Base-by-base conservation (phyloP, 495 filamentous ascomycete species). In the Penicillium pulvis region DNA sequence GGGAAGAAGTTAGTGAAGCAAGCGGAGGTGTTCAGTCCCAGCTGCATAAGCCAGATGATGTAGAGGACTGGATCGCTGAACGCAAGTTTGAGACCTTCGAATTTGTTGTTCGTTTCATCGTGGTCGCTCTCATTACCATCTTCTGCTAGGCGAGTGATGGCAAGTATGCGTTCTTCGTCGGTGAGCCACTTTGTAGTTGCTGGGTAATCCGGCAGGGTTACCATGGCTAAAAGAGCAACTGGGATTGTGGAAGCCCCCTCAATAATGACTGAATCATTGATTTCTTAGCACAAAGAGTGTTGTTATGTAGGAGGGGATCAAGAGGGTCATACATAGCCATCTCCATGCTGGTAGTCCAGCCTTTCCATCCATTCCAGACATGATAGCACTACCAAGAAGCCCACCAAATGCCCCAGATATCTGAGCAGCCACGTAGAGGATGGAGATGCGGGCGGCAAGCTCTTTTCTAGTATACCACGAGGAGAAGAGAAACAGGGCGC, bases 381-480 rank as follows among this genome's bases (percentile, higher is more conserved):
- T 55, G 42, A 77, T 70, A 9, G 78, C 73, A 41, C 73, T 69
- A n/a, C 79, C 78, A n/a, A 87, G 65, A 10, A 85, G 66, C 0
- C 81, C 81, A 10, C 79, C 80, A 66, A 85, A 86, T 1, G 83
- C 82, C 7, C 82, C 82, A 53, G 70, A 76, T 23, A 83, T 68
- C 19, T 78, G 78, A 8, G 83, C 79, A 16, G 78, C 81, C 53
- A 79, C 81, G 63, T 85, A 84, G 60, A 86, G 85, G 35, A 83
- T 71, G 17, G 76, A 74, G 36, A 75, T 82, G 11, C 81, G 71
- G 9, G 77, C 62, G 17, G 69, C 72, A 8, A 82, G 68, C 58
- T 82, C 80, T 55, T 74, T 70, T 41, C 71, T 69, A 6, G 80
- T 81, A 57, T 82, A 83, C 79, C 77, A 82, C 19, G 71, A 71